phyloP scores from a whole-genome alignment of 805 yeast species.

The Priceomyces medius region DNA sequence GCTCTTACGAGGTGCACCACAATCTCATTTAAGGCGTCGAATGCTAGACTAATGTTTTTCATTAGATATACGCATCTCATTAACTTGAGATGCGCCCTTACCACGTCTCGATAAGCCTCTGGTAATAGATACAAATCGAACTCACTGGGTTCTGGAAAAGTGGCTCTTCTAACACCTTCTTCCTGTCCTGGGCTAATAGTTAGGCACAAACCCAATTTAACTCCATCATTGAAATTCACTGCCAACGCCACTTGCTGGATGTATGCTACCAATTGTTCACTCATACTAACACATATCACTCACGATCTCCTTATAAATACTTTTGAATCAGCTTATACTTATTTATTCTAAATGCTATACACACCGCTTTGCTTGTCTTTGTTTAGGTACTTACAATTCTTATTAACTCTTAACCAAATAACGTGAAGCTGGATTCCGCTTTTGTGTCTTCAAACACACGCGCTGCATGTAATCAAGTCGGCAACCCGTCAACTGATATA shows the following conservation, averaged over 20 bases:
- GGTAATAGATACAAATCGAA: slow-evolving; percentile 38
- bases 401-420: no score
- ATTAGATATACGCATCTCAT: slow-evolving; percentile 32
- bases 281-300: slow-evolving; percentile 4
- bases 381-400: no score
- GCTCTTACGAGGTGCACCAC: slow-evolving; percentile 49
- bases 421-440: no score
- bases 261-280: slow-evolving; percentile 14
- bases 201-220: slow-evolving; percentile 21
- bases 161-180: slow-evolving; percentile 31
- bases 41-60: slow-evolving; percentile 34
- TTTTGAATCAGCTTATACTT: not conserved
- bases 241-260: slow-evolving; percentile 22
- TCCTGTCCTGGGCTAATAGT: slow-evolving; percentile 35
- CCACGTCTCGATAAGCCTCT: slow-evolving; percentile 36
- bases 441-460: no score
- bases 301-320: not conserved
- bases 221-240: slow-evolving; percentile 16
- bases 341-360: no score
- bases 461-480: no score
- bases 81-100: slow-evolving; percentile 31
- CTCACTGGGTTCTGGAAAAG: slow-evolving; percentile 37
- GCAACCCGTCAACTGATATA: no score
- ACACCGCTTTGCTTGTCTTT: no score
- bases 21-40: slow-evolving; percentile 38